Evolutionary conservation across 169 alveolate species (phyloP), one percentile per base, ranked within the genome.

Genomic region (Cryptosporidium tyzzeri): DNA sequence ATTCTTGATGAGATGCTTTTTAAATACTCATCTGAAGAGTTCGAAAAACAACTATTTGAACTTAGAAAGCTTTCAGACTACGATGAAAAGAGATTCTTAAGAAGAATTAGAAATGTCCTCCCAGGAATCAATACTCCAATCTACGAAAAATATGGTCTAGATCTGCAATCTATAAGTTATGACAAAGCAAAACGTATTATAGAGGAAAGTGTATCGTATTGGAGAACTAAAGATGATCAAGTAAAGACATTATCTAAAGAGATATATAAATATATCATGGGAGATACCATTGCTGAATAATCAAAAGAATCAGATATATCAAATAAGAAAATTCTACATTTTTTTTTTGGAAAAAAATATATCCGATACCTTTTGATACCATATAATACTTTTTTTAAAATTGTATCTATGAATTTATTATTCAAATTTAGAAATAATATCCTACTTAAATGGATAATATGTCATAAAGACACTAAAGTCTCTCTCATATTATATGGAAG

Each of bases 391-490:
- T 31, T 31, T 37, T 7, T 37, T 37, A 1, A 0, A 4, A 37
- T 37, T 37, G 4, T 37, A 37, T 4, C 9, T 0, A 37, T 3
- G 1, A 37, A 37, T 37, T 7, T 37, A 4, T 37, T 7, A 26
- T 5, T 37, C 3, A 41, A 9, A 2, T 8, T 41, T 41, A 41
- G 48, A 41, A 41, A 41, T 41, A 69, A 23, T 73, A 61, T 73
- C 86, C 86, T 55, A 73, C 86, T 55, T 73, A 59, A 33, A 59
- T 73, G 86, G 86, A 73, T 73, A 73, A 58, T 59, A 58, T 73
- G 70, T 73, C 86, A 73, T 33, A 6, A 33, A 58, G 51, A n/a
- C 61, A 0, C 3, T 7, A 50, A 26, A 9, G 29, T 21, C 51
- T 37, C 53, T 73, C 58, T 18, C 86, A 73, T 58, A 59, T 58